Conservation (phyloP, 805 yeast genomes). For the Saccharomycopsis oosterbeekiorum region DNA sequence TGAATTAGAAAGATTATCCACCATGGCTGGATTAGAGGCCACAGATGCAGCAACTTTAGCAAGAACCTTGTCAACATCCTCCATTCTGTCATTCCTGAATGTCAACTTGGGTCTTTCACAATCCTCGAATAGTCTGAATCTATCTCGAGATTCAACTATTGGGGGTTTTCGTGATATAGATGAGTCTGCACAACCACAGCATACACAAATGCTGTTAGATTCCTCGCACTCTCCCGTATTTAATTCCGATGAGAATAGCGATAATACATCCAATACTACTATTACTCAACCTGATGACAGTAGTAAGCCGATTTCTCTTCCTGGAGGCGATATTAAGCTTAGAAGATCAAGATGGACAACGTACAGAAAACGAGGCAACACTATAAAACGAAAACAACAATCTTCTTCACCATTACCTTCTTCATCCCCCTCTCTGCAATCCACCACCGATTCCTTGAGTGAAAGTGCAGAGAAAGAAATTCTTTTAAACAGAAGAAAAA, state of each 20-base stretch:
- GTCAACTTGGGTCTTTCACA: neutral
- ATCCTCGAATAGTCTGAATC: neutral
- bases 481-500: slow-evolving; percentile 10
- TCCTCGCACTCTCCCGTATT: neutral
- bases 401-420: neutral
- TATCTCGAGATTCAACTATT: neutral
- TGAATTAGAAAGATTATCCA: slow-evolving; percentile 66
- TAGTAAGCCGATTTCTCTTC: slow-evolving; percentile 10
- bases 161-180: neutral
- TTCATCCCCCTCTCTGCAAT: neutral
- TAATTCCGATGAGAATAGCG: neutral
- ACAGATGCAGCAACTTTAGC: slow-evolving; percentile 79
- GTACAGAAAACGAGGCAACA: slow-evolving; percentile 31
- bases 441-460: neutral
- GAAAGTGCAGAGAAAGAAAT: neutral
- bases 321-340: slow-evolving; percentile 27
- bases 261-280: neutral
- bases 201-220: neutral
- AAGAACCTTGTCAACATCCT: slow-evolving; percentile 62
- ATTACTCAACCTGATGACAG: neutral
- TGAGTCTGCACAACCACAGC: neutral
- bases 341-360: slow-evolving; percentile 44
- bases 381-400: neutral
- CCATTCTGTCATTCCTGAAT: slow-evolving; percentile 27
- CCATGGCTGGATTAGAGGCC: slow-evolving; percentile 67